Base-by-base conservation (phyloP, 2,329 filamentous ascomycete genomes). In the Botrytis pseudocinerea region DNA sequence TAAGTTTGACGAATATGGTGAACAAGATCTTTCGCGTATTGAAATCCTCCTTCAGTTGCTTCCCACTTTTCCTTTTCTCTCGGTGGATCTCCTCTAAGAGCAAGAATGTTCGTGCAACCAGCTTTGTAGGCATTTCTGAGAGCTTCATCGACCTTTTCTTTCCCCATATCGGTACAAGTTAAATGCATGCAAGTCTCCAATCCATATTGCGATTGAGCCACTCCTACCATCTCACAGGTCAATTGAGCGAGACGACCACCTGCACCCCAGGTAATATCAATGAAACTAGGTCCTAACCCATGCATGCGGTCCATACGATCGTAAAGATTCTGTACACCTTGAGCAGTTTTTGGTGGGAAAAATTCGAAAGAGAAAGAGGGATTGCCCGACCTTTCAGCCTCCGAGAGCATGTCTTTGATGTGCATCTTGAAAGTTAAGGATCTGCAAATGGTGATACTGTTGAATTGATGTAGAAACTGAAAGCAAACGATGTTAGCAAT, bases 251-350 rank as follows among this genome's bases (percentile, higher is more conserved):
- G 90, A 77, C 93, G 91, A 65, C 96, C 96, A 78, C 96, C 96
- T 70, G 96, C 96, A 76, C 97, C 97, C 96, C 96, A 99, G 76
- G 96, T 99, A 80, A 99, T 92, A 83, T 99, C 96, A 82, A 99
- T 94, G 85, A 99, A 99, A 80, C 95, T 92, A 76, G 95, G 96
- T 2, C 94, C 96, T 76, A 97, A 89, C 80, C 92, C 90, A 83
- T 97, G 94, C 96, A 99, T 99, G 84, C 95, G 94, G 84, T 99
- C 96, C 93, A 99, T 98, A 78, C 96, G 93, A 79, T 99, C 96
- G 87, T 99, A 99, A 73, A 99, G 91, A 83, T 99, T 99, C 85
- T 99, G 96, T 20, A 99, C 95, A 87, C 96, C 96, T 85, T 96
- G 93, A 18, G 93, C 92, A 12, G 96, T 99, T 86, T 99, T 99